phyloP scores from a whole-genome alignment of 2,329 filamentous ascomycete species.

The Pestalotiopsis sp. region DNA sequence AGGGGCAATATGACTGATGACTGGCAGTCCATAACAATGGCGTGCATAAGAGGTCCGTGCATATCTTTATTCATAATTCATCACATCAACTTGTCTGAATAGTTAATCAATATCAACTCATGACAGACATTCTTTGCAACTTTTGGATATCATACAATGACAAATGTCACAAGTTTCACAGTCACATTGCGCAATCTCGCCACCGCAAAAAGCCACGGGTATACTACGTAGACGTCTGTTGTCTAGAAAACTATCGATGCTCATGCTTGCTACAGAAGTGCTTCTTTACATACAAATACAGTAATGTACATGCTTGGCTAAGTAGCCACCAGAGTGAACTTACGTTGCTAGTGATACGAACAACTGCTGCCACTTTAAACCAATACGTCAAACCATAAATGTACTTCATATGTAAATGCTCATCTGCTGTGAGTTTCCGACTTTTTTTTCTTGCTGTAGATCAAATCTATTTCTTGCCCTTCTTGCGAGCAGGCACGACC shows the following conservation, averaged over 20 bases:
- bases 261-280: slow-evolving; percentile 4
- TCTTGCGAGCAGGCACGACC: slow-evolving; percentile 91
- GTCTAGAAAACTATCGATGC: not conserved
- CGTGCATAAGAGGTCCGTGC: not conserved
- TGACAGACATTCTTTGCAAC: too few species aligned
- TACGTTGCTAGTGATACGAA: not conserved
- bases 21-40: not conserved
- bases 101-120: too few species aligned
- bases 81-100: not conserved
- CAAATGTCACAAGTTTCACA: too few species aligned
- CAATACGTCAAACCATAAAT: too few species aligned
- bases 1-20: slow-evolving; percentile 8
- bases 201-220: not conserved
- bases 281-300: not conserved
- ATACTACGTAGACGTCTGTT: not conserved
- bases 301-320: not conserved
- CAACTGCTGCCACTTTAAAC: not conserved
- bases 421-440: not conserved
- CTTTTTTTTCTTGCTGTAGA: slow-evolving; percentile 5
- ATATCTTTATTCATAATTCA: not conserved
- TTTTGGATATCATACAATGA: too few species aligned
- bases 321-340: not conserved
- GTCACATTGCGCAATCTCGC: too few species aligned
- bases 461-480: slow-evolving; percentile 69
- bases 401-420: too few species aligned